Evolutionary conservation across 1,284 basidiomycete genomes (phyloP), one percentile per base, ranked within the genome.

Genomic region (Rhodofomes roseus): DNA sequence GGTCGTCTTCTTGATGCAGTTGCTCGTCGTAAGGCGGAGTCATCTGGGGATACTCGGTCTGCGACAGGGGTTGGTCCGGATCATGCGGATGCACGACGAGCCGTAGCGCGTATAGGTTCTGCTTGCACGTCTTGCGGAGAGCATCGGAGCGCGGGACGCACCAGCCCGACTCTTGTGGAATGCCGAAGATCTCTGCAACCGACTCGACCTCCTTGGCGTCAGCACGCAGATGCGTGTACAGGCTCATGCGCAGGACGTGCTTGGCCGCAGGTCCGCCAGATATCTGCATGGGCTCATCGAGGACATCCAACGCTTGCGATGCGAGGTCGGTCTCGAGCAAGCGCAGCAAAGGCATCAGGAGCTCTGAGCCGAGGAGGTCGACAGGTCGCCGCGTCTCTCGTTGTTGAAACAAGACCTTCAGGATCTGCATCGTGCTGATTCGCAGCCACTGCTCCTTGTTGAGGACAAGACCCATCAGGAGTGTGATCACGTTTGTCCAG

Each of bases 281-380:
- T 68, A 93, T 87, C 23, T 83, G 84, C 70, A 93, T 85, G 0
- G 93, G 94, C 67, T 95, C 90, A 68, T 97, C 95, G 1, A 98
- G 82, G 18, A 97, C 94, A 53, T 96, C 94, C 48, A 98, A 81
- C 0, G 95, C 95, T 63, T 93, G 86, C 3, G 87, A 75, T 6
- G 95, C 89, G 29, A 96, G 82, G 66, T 95, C 91, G 1, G 92
- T 93, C 63, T 92, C 89, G 14, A 97, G 80, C 27, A 97, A 81
- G 27, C 93, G 87, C 36, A 98, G 77, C 22, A 98, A 78, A 0
- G 96, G 96, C 87, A 95, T 95, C 23, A 97, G 82, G 22, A 96
- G 79, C 71, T 96, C 95, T 0, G 91, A 90, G 1, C 92, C 90
- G 37, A 95, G 79, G 0, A 85, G 79, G 57, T 90, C 87, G 11